Evolutionary conservation across 2,329 filamentous ascomycete species (phyloP), one percentile per base, ranked within the genome.

Genomic region (Ophiostoma sp.): DNA sequence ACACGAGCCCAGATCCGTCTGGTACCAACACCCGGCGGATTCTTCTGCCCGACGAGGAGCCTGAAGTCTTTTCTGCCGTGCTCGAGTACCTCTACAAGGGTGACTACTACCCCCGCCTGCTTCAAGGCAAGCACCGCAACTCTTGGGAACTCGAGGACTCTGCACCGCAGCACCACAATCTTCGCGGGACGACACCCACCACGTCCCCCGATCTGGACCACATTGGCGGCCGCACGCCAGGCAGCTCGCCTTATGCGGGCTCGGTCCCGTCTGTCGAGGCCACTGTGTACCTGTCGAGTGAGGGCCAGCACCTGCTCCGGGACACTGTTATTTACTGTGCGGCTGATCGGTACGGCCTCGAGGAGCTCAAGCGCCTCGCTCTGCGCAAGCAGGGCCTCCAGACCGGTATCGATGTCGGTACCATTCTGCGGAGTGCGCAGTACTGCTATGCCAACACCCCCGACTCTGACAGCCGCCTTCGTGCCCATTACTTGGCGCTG

Each of bases 1-100:
- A 69, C 62, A 62, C 65, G 68, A 73, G 73, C 69, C 62, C 62
- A 20, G 62, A 65, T 35, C 62, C 62, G 35, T 65, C 62, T 70
- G 87, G 87, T 78, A 85, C 81, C 83, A 88, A 85, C 89, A 91
- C 83, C 87, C 92, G 87, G 87, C 93, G 87, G 80, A 90, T 87
- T 84, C 91, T 84, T 84, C 90, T 86, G 77, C 84, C 84, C 74
- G 84, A 87, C 77, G 90, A 91, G 85, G 92, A 96, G 83, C 93
- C 94, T 75, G 93, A 96, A 84, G 87, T 96, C 80, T 92, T 97
- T 81, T 96, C 93, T 79, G 94, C 91, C 77, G 85, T 97, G 77
- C 92, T 97, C 83, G 94, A 97, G 84, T 97, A 94, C 80, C 88
- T 97, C 75, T 97, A 97, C 89, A 96, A 96, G 84, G 93, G 92